Conservation (phyloP, 345 rosid species). For the Eucalyptus tenuipes region DNA sequence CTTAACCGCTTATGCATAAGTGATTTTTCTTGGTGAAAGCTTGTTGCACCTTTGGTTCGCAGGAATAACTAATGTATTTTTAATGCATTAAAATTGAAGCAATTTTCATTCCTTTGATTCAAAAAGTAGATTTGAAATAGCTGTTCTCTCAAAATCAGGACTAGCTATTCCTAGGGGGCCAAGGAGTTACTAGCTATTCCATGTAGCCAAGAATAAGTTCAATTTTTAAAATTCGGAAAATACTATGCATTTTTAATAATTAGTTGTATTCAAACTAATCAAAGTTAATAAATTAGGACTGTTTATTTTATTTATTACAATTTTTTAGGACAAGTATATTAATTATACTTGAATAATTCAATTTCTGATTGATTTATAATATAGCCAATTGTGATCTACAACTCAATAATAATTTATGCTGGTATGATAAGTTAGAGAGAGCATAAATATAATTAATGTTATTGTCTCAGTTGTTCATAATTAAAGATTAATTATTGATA, state of each 20-base stretch:
- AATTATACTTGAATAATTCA: background rate
- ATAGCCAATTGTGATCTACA: no score
- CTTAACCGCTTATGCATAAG: accelerated
- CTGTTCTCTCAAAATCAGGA: background rate
- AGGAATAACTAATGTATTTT: background rate
- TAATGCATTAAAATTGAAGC: background rate
- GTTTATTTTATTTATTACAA: background rate
- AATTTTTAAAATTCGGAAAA: no score
- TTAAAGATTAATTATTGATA: no score
- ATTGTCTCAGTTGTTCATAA: background rate
- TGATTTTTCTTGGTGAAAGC: background rate
- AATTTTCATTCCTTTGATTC: background rate
- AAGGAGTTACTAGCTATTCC: background rate
- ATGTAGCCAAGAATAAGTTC: no score
- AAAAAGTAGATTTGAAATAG: background rate
- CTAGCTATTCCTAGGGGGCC: background rate
- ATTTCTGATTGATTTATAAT: background rate
- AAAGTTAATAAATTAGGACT: background rate
- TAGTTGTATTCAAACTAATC: background rate
- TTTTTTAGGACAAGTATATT: no score
- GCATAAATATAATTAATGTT: no score
- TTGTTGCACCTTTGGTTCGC: background rate
- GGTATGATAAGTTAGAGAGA: no score
- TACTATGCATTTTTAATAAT: background rate
- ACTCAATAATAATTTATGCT: no score